A percentile compares a stretch with the other conserved stretches of the same genome.
Conservation (phyloP, 495 filamentous ascomycete species). For the Hypomontagnella submonticulosa region DNA sequence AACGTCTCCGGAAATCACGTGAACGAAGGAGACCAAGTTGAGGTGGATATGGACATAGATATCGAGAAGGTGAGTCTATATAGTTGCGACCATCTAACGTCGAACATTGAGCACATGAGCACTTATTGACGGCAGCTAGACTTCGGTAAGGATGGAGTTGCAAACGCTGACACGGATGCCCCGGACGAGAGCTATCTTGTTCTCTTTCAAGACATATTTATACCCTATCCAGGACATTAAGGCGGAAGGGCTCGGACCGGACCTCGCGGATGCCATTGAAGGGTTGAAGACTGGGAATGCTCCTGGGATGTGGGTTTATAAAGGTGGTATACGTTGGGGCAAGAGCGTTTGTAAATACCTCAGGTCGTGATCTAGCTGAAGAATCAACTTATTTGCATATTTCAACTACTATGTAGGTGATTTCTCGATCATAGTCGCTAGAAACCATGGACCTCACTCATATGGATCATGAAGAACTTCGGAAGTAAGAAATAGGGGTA, state of each 20-base stretch:
- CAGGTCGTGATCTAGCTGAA: constrained; percentile 46
- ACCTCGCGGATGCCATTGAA: constrained; percentile 76
- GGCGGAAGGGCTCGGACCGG: constrained; percentile 71
- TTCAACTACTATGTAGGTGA: too few relatives aligned
- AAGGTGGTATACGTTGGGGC: constrained; percentile 74
- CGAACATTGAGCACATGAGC: too few relatives aligned
- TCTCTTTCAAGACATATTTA: constrained; percentile 83
- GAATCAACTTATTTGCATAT: too few relatives aligned
- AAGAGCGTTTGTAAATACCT: constrained; percentile 69
- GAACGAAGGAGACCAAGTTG: constrained; percentile 54
- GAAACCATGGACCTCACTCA: too few relatives aligned
- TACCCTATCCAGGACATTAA: constrained; percentile 76
- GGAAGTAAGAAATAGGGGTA: background rate
- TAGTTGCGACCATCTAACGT: background rate
- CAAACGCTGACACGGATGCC: constrained; percentile 82
- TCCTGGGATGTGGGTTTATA: constrained; percentile 75
- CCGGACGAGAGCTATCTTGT: constrained; percentile 71
- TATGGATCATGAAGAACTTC: too few relatives aligned
- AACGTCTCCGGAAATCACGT: constrained; percentile 63
- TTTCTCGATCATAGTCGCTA: too few relatives aligned
- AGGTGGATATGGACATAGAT: constrained; percentile 62
- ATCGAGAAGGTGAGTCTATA: constrained; percentile 54
- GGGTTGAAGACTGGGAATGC: constrained; percentile 75
- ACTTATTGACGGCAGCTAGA: constrained; percentile 49
- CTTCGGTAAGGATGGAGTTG: constrained; percentile 74